phyloP scores from a whole-genome alignment of 164 flowering plant species.

The Piper longum region DNA sequence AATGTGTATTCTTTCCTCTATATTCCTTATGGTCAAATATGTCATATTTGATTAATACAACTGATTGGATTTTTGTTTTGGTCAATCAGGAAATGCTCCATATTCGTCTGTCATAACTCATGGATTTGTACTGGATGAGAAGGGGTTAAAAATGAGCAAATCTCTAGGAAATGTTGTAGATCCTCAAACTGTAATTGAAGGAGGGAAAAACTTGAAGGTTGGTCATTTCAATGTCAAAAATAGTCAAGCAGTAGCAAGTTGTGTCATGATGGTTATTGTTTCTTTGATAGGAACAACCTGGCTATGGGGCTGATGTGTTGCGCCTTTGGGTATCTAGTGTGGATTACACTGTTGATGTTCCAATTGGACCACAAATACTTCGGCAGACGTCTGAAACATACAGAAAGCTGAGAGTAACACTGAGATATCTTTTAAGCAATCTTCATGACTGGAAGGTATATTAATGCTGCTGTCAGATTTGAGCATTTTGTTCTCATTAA shows the following conservation, averaged over 20 bases:
- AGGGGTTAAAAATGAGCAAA: slow-evolving; percentile 94
- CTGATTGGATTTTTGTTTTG: neutral
- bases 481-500: neutral
- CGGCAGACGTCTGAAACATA: slow-evolving; percentile 96
- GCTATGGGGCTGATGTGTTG: slow-evolving; percentile 90
- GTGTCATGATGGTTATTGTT: slow-evolving; percentile 1
- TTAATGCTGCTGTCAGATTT: slow-evolving; percentile 5
- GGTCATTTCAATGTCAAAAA: slow-evolving; percentile 4
- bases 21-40: too few species aligned
- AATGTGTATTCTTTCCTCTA: too few species aligned
- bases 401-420: slow-evolving; percentile 84
- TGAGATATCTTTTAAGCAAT: slow-evolving; percentile 78
- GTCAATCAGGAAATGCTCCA: slow-evolving; percentile 70
- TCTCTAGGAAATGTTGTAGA: slow-evolving; percentile 97
- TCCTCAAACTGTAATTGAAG: slow-evolving; percentile 74
- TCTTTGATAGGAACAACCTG: slow-evolving; percentile 61
- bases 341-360: slow-evolving; percentile 83
- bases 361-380: slow-evolving; percentile 79
- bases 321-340: slow-evolving; percentile 99
- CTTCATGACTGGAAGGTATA: slow-evolving; percentile 94
- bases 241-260: neutral
- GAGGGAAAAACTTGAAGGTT: slow-evolving; percentile 72
- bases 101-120: slow-evolving; percentile 78
- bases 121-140: slow-evolving; percentile 98
- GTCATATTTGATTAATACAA: neutral